phyloP scores from a whole-genome alignment of 441 rosid species.

The Erysimum cheiri region DNA sequence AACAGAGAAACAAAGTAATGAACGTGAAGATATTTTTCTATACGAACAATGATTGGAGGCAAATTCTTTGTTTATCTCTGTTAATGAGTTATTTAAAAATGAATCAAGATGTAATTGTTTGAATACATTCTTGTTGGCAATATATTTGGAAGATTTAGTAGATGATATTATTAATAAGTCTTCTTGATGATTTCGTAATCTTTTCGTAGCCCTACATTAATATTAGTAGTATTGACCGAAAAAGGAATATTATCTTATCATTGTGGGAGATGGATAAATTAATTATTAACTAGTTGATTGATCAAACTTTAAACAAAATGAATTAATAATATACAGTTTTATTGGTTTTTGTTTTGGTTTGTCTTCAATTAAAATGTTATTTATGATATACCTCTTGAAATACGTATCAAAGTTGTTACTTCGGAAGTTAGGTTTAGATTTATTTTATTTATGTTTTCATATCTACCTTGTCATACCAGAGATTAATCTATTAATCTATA shows the following conservation, averaged over 20 bases:
- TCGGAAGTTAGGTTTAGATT: background rate
- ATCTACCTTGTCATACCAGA: too few relatives aligned
- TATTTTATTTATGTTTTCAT: too few relatives aligned
- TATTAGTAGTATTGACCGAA: background rate
- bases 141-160: slow-evolving; percentile 3
- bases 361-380: background rate
- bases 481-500: too few relatives aligned
- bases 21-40: background rate
- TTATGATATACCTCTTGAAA: background rate
- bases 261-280: background rate
- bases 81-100: slow-evolving; percentile 16
- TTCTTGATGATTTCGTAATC: slow-evolving; percentile 34
- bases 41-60: slow-evolving; percentile 22
- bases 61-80: slow-evolving; percentile 19
- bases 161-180: slow-evolving; percentile 16
- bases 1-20: background rate
- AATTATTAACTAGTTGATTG: background rate
- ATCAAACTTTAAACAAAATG: background rate
- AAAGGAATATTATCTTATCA: slow-evolving; percentile 9
- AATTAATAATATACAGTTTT: background rate
- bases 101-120: slow-evolving; percentile 18
- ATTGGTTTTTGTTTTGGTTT: background rate
- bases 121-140: slow-evolving; percentile 25
- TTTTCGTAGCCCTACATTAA: slow-evolving; percentile 17
- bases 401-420: background rate